These are phyloP conservation scores for Hypoxylon sp. DNA, from an alignment of 2,329 filamentous ascomycete species.

Conservation along the genomic window DNA sequence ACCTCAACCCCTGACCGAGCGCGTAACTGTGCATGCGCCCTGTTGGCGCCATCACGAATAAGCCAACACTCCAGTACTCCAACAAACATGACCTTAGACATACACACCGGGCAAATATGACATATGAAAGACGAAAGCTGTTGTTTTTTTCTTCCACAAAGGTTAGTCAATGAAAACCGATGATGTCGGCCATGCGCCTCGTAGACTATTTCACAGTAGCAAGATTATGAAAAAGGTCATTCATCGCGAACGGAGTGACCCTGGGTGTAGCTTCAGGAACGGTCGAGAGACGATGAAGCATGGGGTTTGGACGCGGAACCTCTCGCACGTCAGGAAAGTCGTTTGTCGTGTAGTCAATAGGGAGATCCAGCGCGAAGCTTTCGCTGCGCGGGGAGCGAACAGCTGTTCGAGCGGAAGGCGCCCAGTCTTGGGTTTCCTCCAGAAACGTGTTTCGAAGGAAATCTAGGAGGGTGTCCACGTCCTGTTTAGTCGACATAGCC, in stretches of 20 bases:
- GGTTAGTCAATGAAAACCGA: constrained; percentile 5
- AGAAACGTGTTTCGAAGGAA: constrained; percentile 56
- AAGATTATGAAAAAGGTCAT: constrained; percentile 30
- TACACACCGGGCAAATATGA: constrained; percentile 5
- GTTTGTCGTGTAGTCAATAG: constrained; percentile 29
- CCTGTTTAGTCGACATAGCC: constrained; percentile 65
- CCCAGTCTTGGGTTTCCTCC: constrained; percentile 36
- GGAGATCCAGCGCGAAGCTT: constrained; percentile 22
- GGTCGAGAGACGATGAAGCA: constrained; percentile 27
- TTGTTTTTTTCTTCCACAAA: constrained; percentile 5
- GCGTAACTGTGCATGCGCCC: too few species aligned
- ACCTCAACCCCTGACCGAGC: constrained; percentile 2
- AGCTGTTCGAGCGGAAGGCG: constrained; percentile 25
- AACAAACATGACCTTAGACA: constrained; percentile 5
- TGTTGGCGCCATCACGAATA: too few species aligned
- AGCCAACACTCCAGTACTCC: constrained; percentile 16
- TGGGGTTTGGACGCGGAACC: constrained; percentile 31
- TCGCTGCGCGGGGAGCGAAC: constrained; percentile 22
- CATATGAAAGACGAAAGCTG: not conserved
- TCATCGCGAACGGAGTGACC: constrained; percentile 30
- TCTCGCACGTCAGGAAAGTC: constrained; percentile 41
- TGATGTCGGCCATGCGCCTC: not conserved
- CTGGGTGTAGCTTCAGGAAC: constrained; percentile 31
- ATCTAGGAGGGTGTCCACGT: constrained; percentile 59
- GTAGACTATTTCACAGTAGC: constrained; percentile 27